phyloP scores from a whole-genome alignment of 805 yeast species.

The Isabelozyma gotoi region DNA sequence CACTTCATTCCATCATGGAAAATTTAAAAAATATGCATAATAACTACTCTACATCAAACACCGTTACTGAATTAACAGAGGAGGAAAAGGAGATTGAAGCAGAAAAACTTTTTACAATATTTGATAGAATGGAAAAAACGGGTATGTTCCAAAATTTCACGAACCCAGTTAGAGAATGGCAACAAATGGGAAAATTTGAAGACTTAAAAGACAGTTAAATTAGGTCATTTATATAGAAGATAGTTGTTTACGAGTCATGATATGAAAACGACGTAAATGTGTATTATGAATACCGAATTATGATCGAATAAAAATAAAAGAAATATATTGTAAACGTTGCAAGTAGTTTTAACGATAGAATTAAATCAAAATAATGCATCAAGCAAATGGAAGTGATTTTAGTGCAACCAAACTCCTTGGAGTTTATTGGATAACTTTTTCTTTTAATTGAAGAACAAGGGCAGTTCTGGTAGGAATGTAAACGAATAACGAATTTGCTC shows the following conservation, averaged over 20 bases:
- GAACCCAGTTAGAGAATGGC: conserved; percentile 41
- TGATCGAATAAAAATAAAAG: background rate
- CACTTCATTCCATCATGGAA: background rate
- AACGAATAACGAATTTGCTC: conserved; percentile 75
- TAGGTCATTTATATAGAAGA: background rate
- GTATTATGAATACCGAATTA: background rate
- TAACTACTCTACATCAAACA: background rate
- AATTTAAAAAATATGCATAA: background rate
- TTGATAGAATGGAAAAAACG: conserved; percentile 38
- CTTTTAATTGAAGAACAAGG: conserved; percentile 36
- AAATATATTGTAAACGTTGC: background rate
- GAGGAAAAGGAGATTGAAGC: conserved; percentile 47
- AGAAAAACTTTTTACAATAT: conserved; percentile 39
- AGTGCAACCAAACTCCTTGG: too few relatives aligned
- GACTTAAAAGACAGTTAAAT: conserved; percentile 6
- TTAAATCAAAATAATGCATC: conserved; percentile 3
- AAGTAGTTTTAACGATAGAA: conserved; percentile 1
- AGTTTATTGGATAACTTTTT: conserved; percentile 16
- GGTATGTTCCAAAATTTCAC: conserved; percentile 34
- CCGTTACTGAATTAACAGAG: conserved; percentile 25
- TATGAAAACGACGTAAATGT: background rate
- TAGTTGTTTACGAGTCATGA: background rate
- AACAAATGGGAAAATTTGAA: conserved; percentile 30
- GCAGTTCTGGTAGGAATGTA: conserved; percentile 74
- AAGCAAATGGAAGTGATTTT: background rate